Percentiles rank a stretch among this genome's conserved stretches.
Conservation (phyloP, 148 eudicot genomes). For the Nyssa sinensis region DNA sequence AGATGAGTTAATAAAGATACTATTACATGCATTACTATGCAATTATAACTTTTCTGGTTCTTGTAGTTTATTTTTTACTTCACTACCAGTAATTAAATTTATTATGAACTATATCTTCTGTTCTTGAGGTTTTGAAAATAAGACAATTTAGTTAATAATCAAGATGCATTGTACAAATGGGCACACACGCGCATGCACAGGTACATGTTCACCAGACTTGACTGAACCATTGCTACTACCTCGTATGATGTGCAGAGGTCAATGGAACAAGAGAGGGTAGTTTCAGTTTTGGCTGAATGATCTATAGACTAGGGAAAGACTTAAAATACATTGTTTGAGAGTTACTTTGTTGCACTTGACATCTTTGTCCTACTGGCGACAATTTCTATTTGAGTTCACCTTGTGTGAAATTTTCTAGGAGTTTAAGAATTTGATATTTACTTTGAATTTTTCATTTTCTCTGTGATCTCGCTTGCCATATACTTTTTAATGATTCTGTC, state of each 20-base stretch:
- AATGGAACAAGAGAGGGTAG: neutral
- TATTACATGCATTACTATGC: neutral
- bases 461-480: neutral
- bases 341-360: neutral
- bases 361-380: neutral
- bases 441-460: neutral
- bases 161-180: neutral
- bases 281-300: neutral
- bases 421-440: neutral
- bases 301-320: neutral
- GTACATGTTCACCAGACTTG: neutral
- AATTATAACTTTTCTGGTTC: neutral
- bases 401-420: neutral
- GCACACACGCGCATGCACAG: neutral
- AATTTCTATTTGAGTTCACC: neutral
- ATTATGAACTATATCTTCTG: neutral
- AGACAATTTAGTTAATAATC: neutral
- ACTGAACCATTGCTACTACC: neutral
- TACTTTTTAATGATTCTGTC: neutral
- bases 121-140: neutral
- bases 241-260: neutral
- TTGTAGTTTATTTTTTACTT: neutral
- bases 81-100: neutral
- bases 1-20: neutral
- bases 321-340: too few species aligned